Conservation (phyloP, 140 eudicot species). For the Oenanthe javanica region DNA sequence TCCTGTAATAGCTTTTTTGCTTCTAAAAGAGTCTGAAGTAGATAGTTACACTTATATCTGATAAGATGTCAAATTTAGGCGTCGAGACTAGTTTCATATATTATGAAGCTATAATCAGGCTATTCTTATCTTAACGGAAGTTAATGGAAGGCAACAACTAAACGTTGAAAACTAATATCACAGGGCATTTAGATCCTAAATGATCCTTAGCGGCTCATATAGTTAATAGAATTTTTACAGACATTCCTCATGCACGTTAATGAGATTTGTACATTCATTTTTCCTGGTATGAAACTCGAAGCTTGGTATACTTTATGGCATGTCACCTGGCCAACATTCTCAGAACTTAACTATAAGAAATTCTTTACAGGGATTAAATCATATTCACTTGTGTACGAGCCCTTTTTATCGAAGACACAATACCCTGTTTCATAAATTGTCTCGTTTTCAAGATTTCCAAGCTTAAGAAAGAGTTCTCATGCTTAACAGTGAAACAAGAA, state of each 20-base stretch:
- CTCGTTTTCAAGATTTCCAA: conserved; percentile 52
- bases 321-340: neutral
- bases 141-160: conserved; percentile 11
- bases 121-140: conserved; percentile 82
- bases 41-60: neutral
- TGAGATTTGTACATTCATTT: too few species aligned
- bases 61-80: conserved; percentile 34
- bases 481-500: too few species aligned
- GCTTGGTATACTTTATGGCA: too few species aligned
- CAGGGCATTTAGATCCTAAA: too few species aligned
- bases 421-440: conserved; percentile 57
- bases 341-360: conserved; percentile 46
- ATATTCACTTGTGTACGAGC: conserved; percentile 14
- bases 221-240: conserved; percentile 37
- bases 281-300: too few species aligned
- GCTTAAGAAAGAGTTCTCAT: conserved; percentile 10
- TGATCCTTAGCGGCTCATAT: too few species aligned
- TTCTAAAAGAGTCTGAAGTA: neutral
- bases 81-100: conserved; percentile 42
- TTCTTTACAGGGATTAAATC: conserved; percentile 68
- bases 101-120: conserved; percentile 68
- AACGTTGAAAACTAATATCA: too few species aligned
- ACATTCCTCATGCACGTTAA: conserved; percentile 41
- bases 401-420: conserved; percentile 59
- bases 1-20: neutral